phyloP scores from a whole-genome alignment of 345 rosid genomes.

The Eucalyptus sideroxylon region DNA sequence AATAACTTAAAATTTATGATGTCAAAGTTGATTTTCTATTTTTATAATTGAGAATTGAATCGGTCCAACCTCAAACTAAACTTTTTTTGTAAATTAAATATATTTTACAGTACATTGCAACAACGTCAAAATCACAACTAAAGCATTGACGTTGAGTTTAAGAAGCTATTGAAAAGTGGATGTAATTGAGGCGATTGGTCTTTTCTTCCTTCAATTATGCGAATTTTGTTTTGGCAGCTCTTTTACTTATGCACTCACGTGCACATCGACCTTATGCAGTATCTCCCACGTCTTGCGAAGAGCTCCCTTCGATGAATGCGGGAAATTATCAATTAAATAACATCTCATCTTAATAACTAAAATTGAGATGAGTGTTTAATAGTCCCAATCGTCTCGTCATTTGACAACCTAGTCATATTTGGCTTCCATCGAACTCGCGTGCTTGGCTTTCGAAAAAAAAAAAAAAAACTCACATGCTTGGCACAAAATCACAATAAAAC shows the following conservation, averaged over 20 bases:
- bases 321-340: neutral
- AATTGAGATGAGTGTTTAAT: neutral
- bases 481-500: neutral
- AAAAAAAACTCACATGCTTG: neutral
- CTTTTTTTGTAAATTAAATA: neutral
- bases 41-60: neutral
- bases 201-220: neutral
- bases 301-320: neutral
- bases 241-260: neutral
- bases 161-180: neutral
- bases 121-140: neutral
- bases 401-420: neutral
- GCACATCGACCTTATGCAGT: neutral
- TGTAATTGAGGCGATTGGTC: neutral
- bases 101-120: neutral
- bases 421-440: neutral
- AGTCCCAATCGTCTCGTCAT: fast-evolving
- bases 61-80: fast-evolving
- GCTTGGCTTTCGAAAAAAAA: no score
- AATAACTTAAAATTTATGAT: neutral
- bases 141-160: neutral
- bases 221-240: neutral
- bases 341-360: neutral
- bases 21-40: fast-evolving
- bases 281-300: neutral